Evolutionary conservation across 345 rosid genomes (phyloP).

Genomic region (Litchi chinensis): DNA sequence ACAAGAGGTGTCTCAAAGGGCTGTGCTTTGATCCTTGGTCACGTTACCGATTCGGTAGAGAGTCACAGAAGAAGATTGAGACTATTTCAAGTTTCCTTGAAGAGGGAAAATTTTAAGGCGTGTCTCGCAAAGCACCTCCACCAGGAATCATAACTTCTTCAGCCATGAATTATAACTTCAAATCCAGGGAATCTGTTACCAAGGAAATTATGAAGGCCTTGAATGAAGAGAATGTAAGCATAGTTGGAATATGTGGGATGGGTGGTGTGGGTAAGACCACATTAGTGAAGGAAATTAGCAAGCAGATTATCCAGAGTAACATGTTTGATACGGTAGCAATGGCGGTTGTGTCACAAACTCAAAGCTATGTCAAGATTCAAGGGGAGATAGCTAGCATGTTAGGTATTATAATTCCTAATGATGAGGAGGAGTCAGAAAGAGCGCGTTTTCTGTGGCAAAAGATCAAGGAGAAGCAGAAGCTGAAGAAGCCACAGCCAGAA

Average conservation of each 20-base stretch:
- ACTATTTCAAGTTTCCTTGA: not conserved
- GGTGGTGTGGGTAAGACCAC: slow-evolving; percentile 20
- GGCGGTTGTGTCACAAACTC: slow-evolving; percentile 6
- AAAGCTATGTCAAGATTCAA: slow-evolving; percentile 13
- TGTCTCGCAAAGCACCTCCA: not conserved
- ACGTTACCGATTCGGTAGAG: not conserved
- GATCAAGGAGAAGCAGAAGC: not conserved
- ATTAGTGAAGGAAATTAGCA: slow-evolving; percentile 6
- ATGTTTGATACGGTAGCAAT: slow-evolving; percentile 9
- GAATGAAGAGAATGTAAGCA: not conserved
- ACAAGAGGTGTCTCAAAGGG: not conserved
- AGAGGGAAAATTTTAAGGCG: not conserved
- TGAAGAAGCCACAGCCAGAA: no score
- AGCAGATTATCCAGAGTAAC: not conserved
- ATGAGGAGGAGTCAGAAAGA: not conserved
- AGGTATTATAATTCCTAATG: not conserved
- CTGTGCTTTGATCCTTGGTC: not conserved
- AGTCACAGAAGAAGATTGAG: not conserved
- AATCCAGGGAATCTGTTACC: not conserved
- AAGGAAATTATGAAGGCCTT: not conserved
- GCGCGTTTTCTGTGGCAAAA: not conserved
- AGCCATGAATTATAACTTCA: not conserved
- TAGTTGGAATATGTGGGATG: slow-evolving; percentile 21
- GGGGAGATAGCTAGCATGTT: slow-evolving; percentile 3
- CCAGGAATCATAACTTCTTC: not conserved